Evolutionary conservation across 2,329 filamentous ascomycete genomes (phyloP), one percentile per base, ranked within the genome.

Genomic region (Hymenoscyphus linearis): DNA sequence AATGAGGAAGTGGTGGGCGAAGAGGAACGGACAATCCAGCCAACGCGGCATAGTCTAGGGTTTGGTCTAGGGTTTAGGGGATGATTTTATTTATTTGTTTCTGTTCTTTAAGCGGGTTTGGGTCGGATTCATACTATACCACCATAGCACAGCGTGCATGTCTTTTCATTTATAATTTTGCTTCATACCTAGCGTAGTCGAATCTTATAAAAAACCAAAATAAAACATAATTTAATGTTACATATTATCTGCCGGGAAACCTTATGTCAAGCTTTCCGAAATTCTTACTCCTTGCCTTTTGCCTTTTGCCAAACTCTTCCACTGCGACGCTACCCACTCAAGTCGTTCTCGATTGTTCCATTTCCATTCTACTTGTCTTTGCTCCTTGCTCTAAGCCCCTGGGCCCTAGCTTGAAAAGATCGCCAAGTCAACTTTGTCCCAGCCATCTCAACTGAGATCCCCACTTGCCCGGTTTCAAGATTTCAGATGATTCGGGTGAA

Each of bases 1-100:
- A 40, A 18, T 62, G 56, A n/a, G 31, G 5, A 52, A 16, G 2
- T 57, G 55, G 57, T 56, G 55, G 56, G n/a, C 37, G 34, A 50
- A 36, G 35, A 60, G 18, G 26, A 34, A 26, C 1, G 58, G 58
- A 31, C 1, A 37, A 18, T 14, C 54, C 18, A 31, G 4, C 31
- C 18, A 10, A 10, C 18, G 44, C 10, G 44, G 44, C 13, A 50
- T 25, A 18, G 44, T 50, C 9, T 50, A 50, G 18, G n/a, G 25
- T 22, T 13, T 4, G 22, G 44, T n/a, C n/a, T n/a, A n/a, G n/a
- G n/a, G n/a, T n/a, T n/a, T n/a, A n/a, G 22, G 22, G 44, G 18
- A 25, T 22, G 10, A 13, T 25, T 13, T 50, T 22, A 22, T 22
- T 10, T 10, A 47, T 22, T 47, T 25, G 22, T 4, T 50, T 50